Evolutionary conservation across 2,329 filamentous ascomycete species (phyloP), one percentile per base, ranked within the genome.

Genomic region (Pseudocercospora cruenta): DNA sequence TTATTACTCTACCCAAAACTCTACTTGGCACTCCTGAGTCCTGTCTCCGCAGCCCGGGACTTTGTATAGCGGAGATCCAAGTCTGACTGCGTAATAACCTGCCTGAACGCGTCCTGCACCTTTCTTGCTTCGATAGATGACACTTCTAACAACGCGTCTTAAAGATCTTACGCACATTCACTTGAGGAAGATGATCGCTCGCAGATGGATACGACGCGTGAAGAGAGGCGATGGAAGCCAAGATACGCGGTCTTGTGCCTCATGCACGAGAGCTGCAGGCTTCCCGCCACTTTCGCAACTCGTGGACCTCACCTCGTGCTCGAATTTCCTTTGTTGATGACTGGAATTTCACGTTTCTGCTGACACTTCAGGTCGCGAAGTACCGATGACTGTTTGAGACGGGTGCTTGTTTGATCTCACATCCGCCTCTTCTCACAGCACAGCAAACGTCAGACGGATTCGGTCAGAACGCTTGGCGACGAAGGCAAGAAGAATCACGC

Each of bases 401-500:
- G 51, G 24, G 5, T 26, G 24, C 22, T 16, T 14, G 51, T 8
- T 19, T 55, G 51, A 55, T 55, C 51, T 31, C 51, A 31, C 47
- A 24, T 21, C 12, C 26, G 22, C 26, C 51, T 14, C 14, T 12
- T 21, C 39, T 55, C 5, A n/a, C 16, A 2, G 12, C 10, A 28
- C 22, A 31, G 21, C 51, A 9, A 31, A 7, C 51, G 51, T 58
- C 31, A n/a, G 7, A 28, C 55, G 33, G 12, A 36, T 22, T n/a
- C n/a, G 55, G 55, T 51, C 36, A 49, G 21, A 26, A 22, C 14
- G 31, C 58, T 60, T 47, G 39, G 36, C 39, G 24, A 49, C 12
- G 22, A 28, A 60, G 55, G 58, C 55, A 58, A 22, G 57, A 61
- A 33, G 36, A 26, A 57, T 66, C 67, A 69, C 65, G 64, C 65